Conservation (phyloP, 768 basidiomycete genomes). For the Pleurotus tuoliensis region DNA sequence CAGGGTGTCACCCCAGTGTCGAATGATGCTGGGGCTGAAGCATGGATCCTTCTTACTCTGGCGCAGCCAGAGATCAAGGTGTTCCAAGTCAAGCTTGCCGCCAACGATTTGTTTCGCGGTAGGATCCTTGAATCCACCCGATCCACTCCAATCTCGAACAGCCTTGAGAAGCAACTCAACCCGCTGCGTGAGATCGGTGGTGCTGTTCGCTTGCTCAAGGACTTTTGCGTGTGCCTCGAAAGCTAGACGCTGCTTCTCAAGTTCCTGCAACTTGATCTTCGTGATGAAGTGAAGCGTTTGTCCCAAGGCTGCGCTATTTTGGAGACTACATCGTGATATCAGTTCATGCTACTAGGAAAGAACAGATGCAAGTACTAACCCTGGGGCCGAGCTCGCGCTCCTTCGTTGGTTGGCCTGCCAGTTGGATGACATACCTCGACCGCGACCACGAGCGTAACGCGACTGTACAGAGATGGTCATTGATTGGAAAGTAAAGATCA, state of each 20-base stretch:
- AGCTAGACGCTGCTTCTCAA: conserved; percentile 34
- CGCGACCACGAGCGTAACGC: no score
- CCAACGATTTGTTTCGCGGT: conserved; percentile 10
- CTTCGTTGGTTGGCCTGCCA: no score
- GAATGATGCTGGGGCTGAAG: conserved; percentile 30
- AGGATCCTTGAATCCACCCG: conserved; percentile 12
- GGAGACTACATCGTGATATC: background rate
- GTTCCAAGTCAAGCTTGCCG: conserved; percentile 21
- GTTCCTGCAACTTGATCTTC: conserved; percentile 37
- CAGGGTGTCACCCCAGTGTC: conserved; percentile 33
- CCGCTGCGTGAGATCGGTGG: conserved; percentile 19
- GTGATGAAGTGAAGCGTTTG: conserved; percentile 42
- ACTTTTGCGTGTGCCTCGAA: conserved; percentile 31
- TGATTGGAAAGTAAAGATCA: no score
- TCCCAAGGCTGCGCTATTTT: conserved; percentile 20
- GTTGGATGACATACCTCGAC: no score
- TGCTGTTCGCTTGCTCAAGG: conserved; percentile 21
- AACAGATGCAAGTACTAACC: no score
- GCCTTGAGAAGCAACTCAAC: conserved; percentile 32
- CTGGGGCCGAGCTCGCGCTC: no score
- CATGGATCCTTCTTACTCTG: conserved; percentile 38
- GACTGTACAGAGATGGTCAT: no score
- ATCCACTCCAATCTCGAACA: conserved; percentile 31
- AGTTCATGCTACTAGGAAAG: no score
- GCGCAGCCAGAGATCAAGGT: conserved; percentile 31